phyloP scores from a whole-genome alignment of 805 yeast genomes.

The Spathaspora sp. region DNA sequence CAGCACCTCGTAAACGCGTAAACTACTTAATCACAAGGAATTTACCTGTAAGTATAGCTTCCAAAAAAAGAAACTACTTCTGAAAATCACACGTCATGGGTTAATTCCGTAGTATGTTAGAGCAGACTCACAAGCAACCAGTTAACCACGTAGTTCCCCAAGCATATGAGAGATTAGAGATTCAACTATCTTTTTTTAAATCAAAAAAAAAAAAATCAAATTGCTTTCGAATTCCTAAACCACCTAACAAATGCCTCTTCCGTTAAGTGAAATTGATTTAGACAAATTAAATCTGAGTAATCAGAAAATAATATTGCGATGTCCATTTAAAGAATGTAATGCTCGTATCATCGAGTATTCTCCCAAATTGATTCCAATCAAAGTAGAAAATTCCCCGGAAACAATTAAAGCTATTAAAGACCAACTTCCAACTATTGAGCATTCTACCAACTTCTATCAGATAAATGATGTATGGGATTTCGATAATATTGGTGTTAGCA shows the following conservation, averaged over 20 bases:
- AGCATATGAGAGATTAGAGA: no score
- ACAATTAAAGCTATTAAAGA: slow-evolving; percentile 18
- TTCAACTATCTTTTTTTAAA: no score
- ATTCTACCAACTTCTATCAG: slow-evolving; percentile 29
- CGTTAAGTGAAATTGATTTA: slow-evolving; percentile 1
- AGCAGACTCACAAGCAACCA: no score
- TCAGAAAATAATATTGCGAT: slow-evolving; percentile 11
- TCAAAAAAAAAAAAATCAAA: neutral
- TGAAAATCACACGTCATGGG: no score
- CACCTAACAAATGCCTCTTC: slow-evolving; percentile 3
- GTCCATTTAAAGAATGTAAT: slow-evolving; percentile 19
- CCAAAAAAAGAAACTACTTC: no score
- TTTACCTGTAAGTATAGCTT: no score
- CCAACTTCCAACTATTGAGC: slow-evolving; percentile 1
- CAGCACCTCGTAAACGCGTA: no score
- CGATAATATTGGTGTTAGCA: slow-evolving; percentile 75
- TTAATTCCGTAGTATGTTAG: no score
- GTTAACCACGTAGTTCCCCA: no score
- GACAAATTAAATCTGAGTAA: neutral
- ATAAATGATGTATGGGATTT: slow-evolving; percentile 71
- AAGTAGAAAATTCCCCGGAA: slow-evolving; percentile 23
- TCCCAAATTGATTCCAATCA: neutral
- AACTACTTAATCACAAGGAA: no score
- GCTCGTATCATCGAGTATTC: slow-evolving; percentile 12
- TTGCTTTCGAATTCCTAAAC: neutral